Evolutionary conservation across 495 filamentous ascomycete species (phyloP).

Genomic region (Aspergillus egyptiacus): DNA sequence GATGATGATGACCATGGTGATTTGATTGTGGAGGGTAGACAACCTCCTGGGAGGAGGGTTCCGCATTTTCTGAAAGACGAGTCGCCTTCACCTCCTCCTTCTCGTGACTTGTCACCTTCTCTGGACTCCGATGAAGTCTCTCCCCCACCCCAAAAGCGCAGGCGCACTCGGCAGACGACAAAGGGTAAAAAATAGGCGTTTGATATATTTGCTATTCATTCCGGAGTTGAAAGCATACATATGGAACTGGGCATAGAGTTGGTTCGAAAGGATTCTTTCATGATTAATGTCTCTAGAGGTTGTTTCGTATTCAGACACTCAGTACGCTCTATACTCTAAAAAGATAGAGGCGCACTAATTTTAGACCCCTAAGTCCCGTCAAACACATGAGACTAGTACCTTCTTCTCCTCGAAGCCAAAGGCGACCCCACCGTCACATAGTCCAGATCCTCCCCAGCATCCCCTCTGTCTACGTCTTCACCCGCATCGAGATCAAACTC

Average conservation of each 20-base stretch:
- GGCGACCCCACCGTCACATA: conserved; percentile 11
- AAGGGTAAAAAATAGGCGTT: too few relatives aligned
- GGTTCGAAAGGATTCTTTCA: too few relatives aligned
- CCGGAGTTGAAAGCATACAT: too few relatives aligned
- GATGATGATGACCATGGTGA: conserved; percentile 11
- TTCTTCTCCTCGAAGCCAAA: conserved; percentile 11
- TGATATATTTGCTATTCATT: too few relatives aligned
- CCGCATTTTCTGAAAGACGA: neutral
- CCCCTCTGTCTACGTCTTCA: conserved; percentile 6
- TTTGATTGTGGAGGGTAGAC: conserved; percentile 15
- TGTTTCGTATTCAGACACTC: too few relatives aligned
- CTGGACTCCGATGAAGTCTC: neutral
- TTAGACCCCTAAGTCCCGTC: too few relatives aligned
- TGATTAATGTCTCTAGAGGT: too few relatives aligned
- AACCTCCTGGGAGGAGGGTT: neutral
- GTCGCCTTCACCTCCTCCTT: neutral
- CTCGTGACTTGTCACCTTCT: neutral
- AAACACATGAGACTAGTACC: neutral
- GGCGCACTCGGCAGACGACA: conserved; percentile 20
- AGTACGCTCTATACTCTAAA: too few relatives aligned
- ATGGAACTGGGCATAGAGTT: too few relatives aligned
- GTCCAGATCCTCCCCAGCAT: neutral
- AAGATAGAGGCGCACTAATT: neutral
- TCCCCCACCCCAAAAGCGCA: conserved; percentile 19
- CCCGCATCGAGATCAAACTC: conserved; percentile 33